Percentiles rank a stretch among this genome's conserved stretches.
Conservation (phyloP, 305 asterid species). For the Ilex paraguariensis region DNA sequence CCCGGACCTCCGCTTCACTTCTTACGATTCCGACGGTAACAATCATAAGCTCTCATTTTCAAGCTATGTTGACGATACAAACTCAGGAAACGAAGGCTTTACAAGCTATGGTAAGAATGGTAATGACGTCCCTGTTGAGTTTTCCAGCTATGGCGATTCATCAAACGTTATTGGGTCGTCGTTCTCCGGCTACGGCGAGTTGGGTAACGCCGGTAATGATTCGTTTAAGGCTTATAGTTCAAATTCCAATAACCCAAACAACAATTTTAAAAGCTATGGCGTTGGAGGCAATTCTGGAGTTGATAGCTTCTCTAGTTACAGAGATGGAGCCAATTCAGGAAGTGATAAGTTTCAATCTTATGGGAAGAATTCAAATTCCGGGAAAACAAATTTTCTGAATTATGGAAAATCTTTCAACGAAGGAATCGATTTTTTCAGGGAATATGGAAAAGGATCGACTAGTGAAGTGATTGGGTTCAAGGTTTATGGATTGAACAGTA, state of each 20-base stretch:
- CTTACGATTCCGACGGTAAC: constrained; percentile 57
- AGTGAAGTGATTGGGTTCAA: constrained; percentile 45
- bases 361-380: constrained; percentile 42
- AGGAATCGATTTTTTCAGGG: constrained; percentile 60
- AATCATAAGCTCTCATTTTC: constrained; percentile 50
- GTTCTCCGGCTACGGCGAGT: constrained; percentile 53
- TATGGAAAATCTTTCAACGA: constrained; percentile 72
- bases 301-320: constrained; percentile 46
- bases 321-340: constrained; percentile 68
- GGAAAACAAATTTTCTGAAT: constrained; percentile 41
- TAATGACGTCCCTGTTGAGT: constrained; percentile 47
- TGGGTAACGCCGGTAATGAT: constrained; percentile 59
- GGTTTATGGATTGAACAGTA: constrained; percentile 52
- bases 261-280: constrained; percentile 62
- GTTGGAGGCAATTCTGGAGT: constrained; percentile 47
- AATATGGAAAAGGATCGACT: constrained; percentile 57
- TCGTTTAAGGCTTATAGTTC: constrained; percentile 58
- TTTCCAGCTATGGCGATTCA: constrained; percentile 50
- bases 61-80: constrained; percentile 59
- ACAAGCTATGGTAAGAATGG: constrained; percentile 56
- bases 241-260: constrained; percentile 65
- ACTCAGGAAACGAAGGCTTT: constrained; percentile 63
- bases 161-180: constrained; percentile 68
- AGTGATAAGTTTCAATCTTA: constrained; percentile 61
- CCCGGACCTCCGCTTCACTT: constrained; percentile 58